Evolutionary conservation across 768 basidiomycete genomes (phyloP), one percentile per base, ranked within the genome.

Genomic region (Botryobasidium botryosum): DNA sequence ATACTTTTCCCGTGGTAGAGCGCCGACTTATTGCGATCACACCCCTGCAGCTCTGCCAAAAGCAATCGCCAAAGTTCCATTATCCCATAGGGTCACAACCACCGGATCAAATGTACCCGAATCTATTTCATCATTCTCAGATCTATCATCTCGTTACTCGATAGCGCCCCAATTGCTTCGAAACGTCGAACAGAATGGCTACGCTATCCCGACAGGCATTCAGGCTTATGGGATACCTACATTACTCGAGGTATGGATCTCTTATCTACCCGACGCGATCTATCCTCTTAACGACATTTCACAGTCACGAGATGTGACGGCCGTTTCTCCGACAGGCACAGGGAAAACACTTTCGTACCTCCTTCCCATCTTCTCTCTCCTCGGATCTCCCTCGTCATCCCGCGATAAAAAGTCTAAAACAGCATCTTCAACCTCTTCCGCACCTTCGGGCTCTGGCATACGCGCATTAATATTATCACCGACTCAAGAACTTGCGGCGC

Each of bases 301-400:
- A 24, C 47, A 85, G 85, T 68, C 66, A 49, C 76, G 84, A 46
- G 92, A 99, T 61, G 68, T 94, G 20, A 79, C 84, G 43, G 92
- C 91, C 24, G 82, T 97, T 17, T 94, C 94, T 1, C 94, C 94
- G 0, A 99, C 94, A 4, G 94, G 94, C 40, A 91, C 86, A 7
- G 94, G 94, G 48, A 99, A 99, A 66, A 99, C 94, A 1, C 68
- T 96, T 5, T 74, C 90, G 0, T 99, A 96, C 61, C 68, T 94
- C 12, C 62, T 94, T 13, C 91, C 94, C 0, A 67, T 87, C 20
- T 70, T 97, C 47, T 64, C 74, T 8, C 60, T 65, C 15, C 62
- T 87, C 5, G 62, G 62, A 12, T 59, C 67, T 3, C 84, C 84
- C 5, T 57, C 67, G 12, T 35, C 40, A 6, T 63, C 74, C 25